Evolutionary conservation across 2,329 filamentous ascomycete genomes (phyloP).

Genomic region (Hymenoscyphus scutula): DNA sequence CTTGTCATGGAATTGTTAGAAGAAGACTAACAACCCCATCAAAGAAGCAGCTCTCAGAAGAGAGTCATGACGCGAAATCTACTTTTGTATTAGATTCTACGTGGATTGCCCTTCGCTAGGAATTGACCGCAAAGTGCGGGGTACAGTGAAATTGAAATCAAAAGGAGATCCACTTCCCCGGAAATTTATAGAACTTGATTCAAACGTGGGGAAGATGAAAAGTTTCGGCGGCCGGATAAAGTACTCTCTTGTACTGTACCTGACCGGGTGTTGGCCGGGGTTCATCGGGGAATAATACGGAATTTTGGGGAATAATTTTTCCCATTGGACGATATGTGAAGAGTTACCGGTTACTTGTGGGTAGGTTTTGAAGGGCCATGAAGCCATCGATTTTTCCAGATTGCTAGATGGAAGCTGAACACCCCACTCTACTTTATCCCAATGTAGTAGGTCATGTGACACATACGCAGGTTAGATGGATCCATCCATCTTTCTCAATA

Average conservation of each 20-base stretch:
- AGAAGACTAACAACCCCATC: not conserved
- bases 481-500: no score
- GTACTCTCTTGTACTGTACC: not conserved
- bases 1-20: not conserved
- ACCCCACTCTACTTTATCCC: not conserved
- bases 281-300: not conserved
- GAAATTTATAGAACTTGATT: not conserved
- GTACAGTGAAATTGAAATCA: not conserved
- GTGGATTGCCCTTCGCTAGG: not conserved
- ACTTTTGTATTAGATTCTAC: no score
- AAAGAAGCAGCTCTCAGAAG: no score
- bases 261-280: no score
- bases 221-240: not conserved
- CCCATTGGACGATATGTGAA: not conserved
- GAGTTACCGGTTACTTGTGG: no score
- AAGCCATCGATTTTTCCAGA: not conserved
- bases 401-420: not conserved
- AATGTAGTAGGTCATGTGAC: not conserved
- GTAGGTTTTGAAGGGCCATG: not conserved
- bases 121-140: not conserved
- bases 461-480: no score
- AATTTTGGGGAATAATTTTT: not conserved
- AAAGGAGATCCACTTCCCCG: not conserved
- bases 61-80: no score
- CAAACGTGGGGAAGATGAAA: not conserved